phyloP scores from a whole-genome alignment of 2,329 filamentous ascomycete species.

The Chalara sp. region DNA sequence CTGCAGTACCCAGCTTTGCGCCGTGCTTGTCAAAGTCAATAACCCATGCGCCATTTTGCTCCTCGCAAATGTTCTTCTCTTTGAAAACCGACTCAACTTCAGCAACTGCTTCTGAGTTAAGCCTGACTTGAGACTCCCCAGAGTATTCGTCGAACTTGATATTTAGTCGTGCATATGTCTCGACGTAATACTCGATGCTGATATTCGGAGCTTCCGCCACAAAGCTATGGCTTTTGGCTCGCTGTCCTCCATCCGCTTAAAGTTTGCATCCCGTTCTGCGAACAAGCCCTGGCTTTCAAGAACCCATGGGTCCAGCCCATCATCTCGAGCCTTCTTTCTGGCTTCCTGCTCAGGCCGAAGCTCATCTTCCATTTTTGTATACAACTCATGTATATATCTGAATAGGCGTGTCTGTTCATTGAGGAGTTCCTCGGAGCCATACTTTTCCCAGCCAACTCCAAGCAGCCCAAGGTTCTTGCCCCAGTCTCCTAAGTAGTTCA shows the following conservation, averaged over 20 bases:
- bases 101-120: constrained; percentile 53
- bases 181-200: constrained; percentile 57
- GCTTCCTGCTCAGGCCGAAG: constrained; percentile 44
- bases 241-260: constrained; percentile 62
- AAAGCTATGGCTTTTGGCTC: constrained; percentile 50
- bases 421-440: constrained; percentile 31
- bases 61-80: constrained; percentile 53
- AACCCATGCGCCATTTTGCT: constrained; percentile 59
- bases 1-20: constrained; percentile 59
- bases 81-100: constrained; percentile 51
- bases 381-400: constrained; percentile 39
- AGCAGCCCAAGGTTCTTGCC: constrained; percentile 61
- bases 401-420: constrained; percentile 49
- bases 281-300: constrained; percentile 46
- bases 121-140: constrained; percentile 57
- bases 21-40: constrained; percentile 65
- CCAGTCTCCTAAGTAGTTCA: constrained; percentile 66
- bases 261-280: constrained; percentile 35
- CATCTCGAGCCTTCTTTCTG: constrained; percentile 28
- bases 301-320: constrained; percentile 39
- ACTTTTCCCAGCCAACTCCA: constrained; percentile 55
- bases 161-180: constrained; percentile 58
- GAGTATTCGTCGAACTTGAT: constrained; percentile 61
- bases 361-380: constrained; percentile 56
- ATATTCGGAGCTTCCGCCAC: constrained; percentile 58